These are phyloP conservation scores for Blastobotrys parvus DNA, from an alignment of 805 yeast species.

Conservation along the genomic window DNA sequence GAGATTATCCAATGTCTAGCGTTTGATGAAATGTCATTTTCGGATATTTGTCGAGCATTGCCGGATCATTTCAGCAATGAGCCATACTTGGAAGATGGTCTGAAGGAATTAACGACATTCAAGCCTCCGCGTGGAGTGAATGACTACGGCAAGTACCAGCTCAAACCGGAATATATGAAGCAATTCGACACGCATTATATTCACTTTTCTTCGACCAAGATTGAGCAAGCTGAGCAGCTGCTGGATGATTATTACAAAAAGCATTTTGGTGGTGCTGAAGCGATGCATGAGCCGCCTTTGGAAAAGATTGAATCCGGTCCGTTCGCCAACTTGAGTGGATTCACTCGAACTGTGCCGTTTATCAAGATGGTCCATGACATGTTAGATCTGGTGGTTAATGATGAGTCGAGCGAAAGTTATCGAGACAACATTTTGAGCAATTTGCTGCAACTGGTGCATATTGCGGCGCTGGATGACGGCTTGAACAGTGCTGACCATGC, in stretches of 20 bases:
- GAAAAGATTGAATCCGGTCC: slow-evolving; percentile 24
- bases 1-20: slow-evolving; percentile 83
- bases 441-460: slow-evolving; percentile 59
- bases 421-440: slow-evolving; percentile 54
- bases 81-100: slow-evolving; percentile 59
- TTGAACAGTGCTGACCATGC: slow-evolving; percentile 18
- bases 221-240: slow-evolving; percentile 76
- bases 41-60: slow-evolving; percentile 56
- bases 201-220: slow-evolving; percentile 65
- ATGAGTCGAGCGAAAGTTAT: slow-evolving; percentile 29
- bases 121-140: slow-evolving; percentile 50
- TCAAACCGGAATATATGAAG: slow-evolving; percentile 47
- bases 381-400: slow-evolving; percentile 10
- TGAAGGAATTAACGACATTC: slow-evolving; percentile 50
- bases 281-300: slow-evolving; percentile 50
- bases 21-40: slow-evolving; percentile 61
- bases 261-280: slow-evolving; percentile 29
- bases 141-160: slow-evolving; percentile 56
- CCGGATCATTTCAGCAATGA: slow-evolving; percentile 73
- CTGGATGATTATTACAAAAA: slow-evolving; percentile 22
- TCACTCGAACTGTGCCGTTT: slow-evolving; percentile 23
- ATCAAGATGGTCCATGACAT: slow-evolving; percentile 17
- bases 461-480: slow-evolving; percentile 42
- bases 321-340: slow-evolving; percentile 23
- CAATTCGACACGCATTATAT: slow-evolving; percentile 76